phyloP scores from a whole-genome alignment of 1,284 basidiomycete species.

The Rhodofomes roseus region DNA sequence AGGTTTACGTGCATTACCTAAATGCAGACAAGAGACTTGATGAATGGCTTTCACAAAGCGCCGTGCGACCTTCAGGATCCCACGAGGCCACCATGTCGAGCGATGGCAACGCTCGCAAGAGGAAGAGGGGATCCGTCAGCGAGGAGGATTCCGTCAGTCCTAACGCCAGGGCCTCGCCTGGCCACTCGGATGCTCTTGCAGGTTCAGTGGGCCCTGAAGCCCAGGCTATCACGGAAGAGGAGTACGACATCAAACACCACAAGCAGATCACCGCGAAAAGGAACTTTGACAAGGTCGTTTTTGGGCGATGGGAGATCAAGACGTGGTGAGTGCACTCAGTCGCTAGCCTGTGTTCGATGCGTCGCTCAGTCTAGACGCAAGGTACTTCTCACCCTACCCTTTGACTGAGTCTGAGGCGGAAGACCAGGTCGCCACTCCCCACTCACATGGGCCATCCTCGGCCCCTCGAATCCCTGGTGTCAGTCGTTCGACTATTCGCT shows the following conservation, averaged over 20 bases:
- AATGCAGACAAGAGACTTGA: conserved; percentile 73
- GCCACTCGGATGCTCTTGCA: conserved; percentile 9
- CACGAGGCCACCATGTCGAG: conserved; percentile 17
- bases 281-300: conserved; percentile 76
- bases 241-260: conserved; percentile 62
- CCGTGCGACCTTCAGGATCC: conserved; percentile 28
- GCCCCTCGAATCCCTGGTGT: conserved; percentile 42
- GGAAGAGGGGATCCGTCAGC: conserved; percentile 23
- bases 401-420: conserved; percentile 60
- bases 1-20: conserved; percentile 67
- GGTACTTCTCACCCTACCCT: conserved; percentile 91
- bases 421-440: conserved; percentile 31
- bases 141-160: conserved; percentile 10
- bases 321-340: conserved; percentile 56
- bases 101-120: conserved; percentile 24
- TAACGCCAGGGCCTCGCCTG: conserved; percentile 11
- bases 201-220: conserved; percentile 13
- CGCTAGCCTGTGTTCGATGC: background rate
- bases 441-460: conserved; percentile 25
- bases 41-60: conserved; percentile 60
- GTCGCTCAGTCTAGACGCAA: conserved; percentile 25
- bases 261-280: conserved; percentile 63
- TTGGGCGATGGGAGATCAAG: conserved; percentile 74
- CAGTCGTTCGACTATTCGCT: conserved; percentile 43
- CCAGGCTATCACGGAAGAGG: conserved; percentile 56